Percentiles rank a stretch among this genome's conserved stretches.
These are phyloP conservation scores for Fusarium subglutinans DNA, from an alignment of 2,329 filamentous ascomycete genomes.

Conservation along the genomic window DNA sequence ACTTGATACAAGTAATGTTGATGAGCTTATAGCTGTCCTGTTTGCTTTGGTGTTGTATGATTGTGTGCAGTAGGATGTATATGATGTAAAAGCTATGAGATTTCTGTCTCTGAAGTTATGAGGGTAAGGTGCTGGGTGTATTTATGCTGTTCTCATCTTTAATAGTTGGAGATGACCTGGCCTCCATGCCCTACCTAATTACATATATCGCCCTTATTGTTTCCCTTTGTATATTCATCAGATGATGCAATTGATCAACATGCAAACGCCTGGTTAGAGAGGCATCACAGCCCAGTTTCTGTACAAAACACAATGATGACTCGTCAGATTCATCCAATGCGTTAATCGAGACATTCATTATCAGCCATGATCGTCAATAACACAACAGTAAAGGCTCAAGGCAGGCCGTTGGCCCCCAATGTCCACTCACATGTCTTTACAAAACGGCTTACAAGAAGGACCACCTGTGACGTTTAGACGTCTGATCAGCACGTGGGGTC, in stretches of 20 bases:
- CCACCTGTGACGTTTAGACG: fast-evolving
- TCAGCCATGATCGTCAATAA: not conserved
- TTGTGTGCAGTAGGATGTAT: fast-evolving
- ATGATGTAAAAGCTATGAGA: fast-evolving
- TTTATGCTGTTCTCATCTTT: fast-evolving
- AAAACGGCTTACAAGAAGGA: not conserved
- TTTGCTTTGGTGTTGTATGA: fast-evolving
- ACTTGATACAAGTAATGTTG: fast-evolving
- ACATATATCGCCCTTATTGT: fast-evolving
- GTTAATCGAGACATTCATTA: fast-evolving
- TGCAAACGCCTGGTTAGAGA: not conserved
- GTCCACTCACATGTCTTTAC: not conserved
- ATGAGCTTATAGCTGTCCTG: fast-evolving
- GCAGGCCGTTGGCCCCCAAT: not conserved
- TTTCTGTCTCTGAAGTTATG: fast-evolving
- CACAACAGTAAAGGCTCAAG: fast-evolving
- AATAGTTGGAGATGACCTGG: not conserved
- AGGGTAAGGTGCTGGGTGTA: not conserved
- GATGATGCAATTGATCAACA: not conserved
- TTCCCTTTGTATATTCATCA: fast-evolving
- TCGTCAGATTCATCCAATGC: fast-evolving
- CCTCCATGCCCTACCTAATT: fast-evolving
- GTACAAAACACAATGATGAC: fast-evolving
- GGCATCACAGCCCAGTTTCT: fast-evolving
- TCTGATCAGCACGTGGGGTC: not conserved